phyloP scores from a whole-genome alignment of 306 rosid genomes.

The Albizia julibrissin region DNA sequence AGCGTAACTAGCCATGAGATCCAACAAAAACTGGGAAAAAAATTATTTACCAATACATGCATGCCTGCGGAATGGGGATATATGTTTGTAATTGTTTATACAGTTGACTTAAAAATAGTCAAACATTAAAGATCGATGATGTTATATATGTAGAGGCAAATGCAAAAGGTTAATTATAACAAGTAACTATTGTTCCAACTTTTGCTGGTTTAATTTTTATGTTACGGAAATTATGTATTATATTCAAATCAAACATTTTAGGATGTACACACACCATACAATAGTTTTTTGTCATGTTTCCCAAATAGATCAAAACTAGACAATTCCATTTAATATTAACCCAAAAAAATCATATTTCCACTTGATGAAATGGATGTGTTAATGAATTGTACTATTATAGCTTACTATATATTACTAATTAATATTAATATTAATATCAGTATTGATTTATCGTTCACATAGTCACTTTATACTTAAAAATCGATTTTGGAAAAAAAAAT shows the following conservation, averaged over 20 bases:
- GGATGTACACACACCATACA: not conserved
- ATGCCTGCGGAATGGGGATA: constrained; percentile 22
- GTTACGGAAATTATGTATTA: no score
- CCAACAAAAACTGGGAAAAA: constrained; percentile 31
- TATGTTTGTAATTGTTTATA: constrained; percentile 40
- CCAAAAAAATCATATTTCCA: not conserved
- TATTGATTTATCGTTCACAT: not conserved
- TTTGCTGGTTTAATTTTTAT: not conserved
- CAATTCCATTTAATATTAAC: not conserved
- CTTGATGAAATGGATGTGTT: not conserved
- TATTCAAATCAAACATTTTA: no score
- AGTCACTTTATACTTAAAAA: not conserved
- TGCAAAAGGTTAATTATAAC: not conserved
- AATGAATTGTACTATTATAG: not conserved
- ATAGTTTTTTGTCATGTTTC: not conserved
- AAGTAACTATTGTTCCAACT: not conserved
- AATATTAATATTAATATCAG: not conserved
- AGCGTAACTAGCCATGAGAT: constrained; percentile 43
- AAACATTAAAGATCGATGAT: not conserved
- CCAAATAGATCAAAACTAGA: not conserved
- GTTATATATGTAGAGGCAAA: not conserved
- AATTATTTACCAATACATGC: constrained; percentile 37
- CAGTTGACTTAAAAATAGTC: not conserved
- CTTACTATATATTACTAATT: not conserved
- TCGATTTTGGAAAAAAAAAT: not conserved